Evolutionary conservation across 371 early-diverging fungal genomes (phyloP).

Genomic region (Mortierella sp.): DNA sequence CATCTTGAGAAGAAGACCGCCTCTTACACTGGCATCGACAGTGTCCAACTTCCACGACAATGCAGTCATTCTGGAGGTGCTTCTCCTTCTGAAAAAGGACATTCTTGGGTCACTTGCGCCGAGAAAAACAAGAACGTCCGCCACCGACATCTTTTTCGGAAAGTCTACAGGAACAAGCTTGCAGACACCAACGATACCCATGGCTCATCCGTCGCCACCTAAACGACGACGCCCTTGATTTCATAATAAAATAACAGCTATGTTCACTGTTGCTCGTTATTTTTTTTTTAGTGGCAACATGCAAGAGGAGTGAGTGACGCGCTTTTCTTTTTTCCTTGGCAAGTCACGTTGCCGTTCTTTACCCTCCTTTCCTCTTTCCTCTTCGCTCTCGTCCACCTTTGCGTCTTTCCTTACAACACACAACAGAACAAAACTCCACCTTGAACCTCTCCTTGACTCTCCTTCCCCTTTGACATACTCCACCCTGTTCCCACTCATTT

Average conservation of each 20-base stretch:
- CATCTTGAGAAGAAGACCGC: constrained; percentile 12
- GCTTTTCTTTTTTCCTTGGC: not conserved
- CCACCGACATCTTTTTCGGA: no score
- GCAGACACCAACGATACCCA: not conserved
- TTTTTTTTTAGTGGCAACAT: no score
- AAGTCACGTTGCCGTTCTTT: not conserved
- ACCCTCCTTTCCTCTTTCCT: not conserved
- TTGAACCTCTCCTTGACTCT: not conserved
- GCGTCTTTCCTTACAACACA: not conserved
- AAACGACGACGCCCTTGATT: not conserved
- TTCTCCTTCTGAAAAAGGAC: constrained; percentile 23
- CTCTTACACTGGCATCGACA: constrained; percentile 16
- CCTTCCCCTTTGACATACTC: not conserved
- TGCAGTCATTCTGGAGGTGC: constrained; percentile 18
- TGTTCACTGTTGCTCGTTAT: no score
- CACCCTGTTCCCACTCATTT: not conserved
- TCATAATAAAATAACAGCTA: no score
- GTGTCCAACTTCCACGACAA: constrained; percentile 5
- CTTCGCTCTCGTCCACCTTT: not conserved
- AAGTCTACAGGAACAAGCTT: no score
- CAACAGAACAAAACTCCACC: no score
- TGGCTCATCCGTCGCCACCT: not conserved
- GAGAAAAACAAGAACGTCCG: no score
- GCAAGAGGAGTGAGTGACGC: not conserved
- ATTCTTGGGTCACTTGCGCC: constrained; percentile 10